Base-by-base conservation (phyloP, 1,284 basidiomycete genomes). In the Mycocalia duriaeana region DNA sequence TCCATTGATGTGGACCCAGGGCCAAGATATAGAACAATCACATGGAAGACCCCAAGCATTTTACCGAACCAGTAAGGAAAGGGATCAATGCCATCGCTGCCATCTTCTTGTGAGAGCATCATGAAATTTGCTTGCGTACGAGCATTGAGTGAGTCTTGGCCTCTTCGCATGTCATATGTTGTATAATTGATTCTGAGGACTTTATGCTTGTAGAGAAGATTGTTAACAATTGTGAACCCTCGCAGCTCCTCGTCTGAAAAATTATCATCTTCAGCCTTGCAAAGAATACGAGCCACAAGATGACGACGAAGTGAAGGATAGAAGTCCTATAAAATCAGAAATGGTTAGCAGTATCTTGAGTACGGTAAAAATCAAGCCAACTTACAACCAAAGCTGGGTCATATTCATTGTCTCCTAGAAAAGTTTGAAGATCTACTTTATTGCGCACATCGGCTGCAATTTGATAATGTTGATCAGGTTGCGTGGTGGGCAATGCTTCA, bases 171-270 rank as follows among this genome's bases (percentile, higher is more conserved):
- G 45, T 77, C 65, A 50, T 77, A 77, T 0, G 68, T 72, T 0
- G 69, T 76, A 50, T 71, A 76, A 44, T 76, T 75, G 46, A 77
- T 45, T 0, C 59, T 56, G 2, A 75, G 22, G 0, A 57, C 49
- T 19, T 66, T 66, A 53, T 71, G 66, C 0, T 39, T 35, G 45
- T 69, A 74, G 0, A 76, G 51, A 3, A 39, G n/a, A 34, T 67
- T 50, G 14, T 67, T 44, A 1, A 50, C 20, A 18, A 72, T 53
- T 3, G 42, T 3, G 1, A 71, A 40, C 6, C 22, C 35, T 18
- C 50, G 53, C 13, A 45, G 41, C 11, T 69, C 56, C 16, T 38
- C 42, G 2, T 24, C n/a, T 3, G 36, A 19, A 40, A 25, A 46
- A 43, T 43, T 26, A 2, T 26, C 42, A 43, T 31, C 13, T 16